Percentiles rank a stretch among this genome's conserved stretches.
phyloP scores from a whole-genome alignment of 1,284 basidiomycete species.

The Puccinia novopanici region DNA sequence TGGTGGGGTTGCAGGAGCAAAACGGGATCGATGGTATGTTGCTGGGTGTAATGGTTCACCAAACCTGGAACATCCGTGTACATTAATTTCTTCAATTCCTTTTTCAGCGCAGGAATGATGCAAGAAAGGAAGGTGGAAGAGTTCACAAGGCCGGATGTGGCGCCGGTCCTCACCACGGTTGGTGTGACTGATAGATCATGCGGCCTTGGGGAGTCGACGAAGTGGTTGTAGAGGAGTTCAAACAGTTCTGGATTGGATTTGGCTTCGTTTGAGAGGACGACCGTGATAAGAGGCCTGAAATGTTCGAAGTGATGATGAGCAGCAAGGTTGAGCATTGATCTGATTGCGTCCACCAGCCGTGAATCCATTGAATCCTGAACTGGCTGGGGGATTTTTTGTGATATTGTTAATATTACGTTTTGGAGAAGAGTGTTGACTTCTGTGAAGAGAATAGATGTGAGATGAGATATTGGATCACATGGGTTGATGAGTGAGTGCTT shows the following conservation, averaged over 20 bases:
- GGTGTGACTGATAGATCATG: not conserved
- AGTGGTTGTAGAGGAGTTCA: not conserved
- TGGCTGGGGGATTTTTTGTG: no score
- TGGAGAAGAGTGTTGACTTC: not conserved
- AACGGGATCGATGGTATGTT: no score
- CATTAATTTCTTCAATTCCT: slow-evolving; percentile 3
- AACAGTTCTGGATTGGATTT: slow-evolving; percentile 14
- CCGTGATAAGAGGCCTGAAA: slow-evolving; percentile 5
- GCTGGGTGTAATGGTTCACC: not conserved
- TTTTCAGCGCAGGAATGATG: not conserved
- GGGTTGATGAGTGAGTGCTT: slow-evolving; percentile 1
- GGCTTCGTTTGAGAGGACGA: not conserved
- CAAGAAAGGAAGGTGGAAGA: not conserved
- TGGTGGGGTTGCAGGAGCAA: slow-evolving; percentile 2
- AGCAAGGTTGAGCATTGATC: not conserved
- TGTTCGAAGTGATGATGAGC: not conserved
- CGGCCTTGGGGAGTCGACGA: not conserved
- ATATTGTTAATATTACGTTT: not conserved
- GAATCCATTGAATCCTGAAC: not conserved
- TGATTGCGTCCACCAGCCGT: not conserved
- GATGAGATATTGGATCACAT: not conserved
- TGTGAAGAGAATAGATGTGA: not conserved
- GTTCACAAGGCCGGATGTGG: not conserved
- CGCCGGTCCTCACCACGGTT: not conserved
- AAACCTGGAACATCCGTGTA: slow-evolving; percentile 7